Percentiles rank a stretch among this genome's conserved stretches.
phyloP scores from a whole-genome alignment of 169 alveolate species.

The Cryptosporidium baileyi region DNA sequence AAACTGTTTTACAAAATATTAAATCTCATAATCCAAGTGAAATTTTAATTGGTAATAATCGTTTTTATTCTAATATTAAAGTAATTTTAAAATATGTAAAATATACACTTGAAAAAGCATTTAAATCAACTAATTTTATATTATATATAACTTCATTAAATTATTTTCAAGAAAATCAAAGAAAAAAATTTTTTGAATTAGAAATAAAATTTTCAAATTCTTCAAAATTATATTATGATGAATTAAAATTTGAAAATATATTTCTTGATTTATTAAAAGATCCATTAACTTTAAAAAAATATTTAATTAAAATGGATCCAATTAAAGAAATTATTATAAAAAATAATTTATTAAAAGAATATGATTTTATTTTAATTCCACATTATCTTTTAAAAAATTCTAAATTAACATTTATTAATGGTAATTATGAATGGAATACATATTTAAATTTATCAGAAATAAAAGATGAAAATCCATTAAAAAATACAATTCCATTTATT shows the following conservation, averaged over 20 bases:
- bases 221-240: background rate
- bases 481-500: conserved; percentile 45
- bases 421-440: conserved; percentile 32
- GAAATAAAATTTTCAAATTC: background rate
- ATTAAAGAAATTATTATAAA: background rate
- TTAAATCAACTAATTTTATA: conserved; percentile 26
- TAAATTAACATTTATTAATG: conserved; percentile 42
- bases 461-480: conserved; percentile 20
- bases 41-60: conserved; percentile 45
- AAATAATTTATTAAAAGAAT: conserved; percentile 8
- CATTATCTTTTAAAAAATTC: conserved; percentile 24
- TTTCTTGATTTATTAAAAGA: conserved; percentile 21
- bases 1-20: conserved; percentile 26
- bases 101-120: conserved; percentile 27
- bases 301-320: conserved; percentile 38
- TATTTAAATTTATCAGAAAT: background rate
- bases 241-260: conserved; percentile 9
- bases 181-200: background rate
- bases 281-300: background rate
- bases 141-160: background rate
- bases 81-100: conserved; percentile 22
- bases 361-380: conserved; percentile 9
- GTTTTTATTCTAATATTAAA: conserved; percentile 12
- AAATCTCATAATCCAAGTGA: conserved; percentile 63
- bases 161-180: background rate